A percentile compares a stretch with the other conserved stretches of the same genome.
phyloP scores from a whole-genome alignment of 352 stramenopile genomes.

The Phytopythium cucurbitacearum region DNA sequence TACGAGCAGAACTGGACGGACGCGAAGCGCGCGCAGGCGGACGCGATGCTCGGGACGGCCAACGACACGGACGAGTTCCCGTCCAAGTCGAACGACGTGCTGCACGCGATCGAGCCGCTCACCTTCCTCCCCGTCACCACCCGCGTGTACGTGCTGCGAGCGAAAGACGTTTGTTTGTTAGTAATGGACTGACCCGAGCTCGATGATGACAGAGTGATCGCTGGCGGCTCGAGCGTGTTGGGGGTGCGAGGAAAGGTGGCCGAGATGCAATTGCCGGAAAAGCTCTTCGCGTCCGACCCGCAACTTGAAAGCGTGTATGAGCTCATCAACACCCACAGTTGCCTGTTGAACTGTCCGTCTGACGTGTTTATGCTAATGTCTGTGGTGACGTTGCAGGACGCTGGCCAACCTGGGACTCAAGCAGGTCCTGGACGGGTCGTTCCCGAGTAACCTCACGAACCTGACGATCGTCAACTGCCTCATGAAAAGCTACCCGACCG shows the following conservation, averaged over 20 bases:
- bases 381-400: constrained; percentile 20
- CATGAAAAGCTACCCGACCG: constrained; percentile 42
- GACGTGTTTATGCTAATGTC: constrained; percentile 3
- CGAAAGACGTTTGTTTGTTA: not conserved
- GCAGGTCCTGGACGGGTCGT: constrained; percentile 32
- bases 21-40: constrained; percentile 21
- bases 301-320: constrained; percentile 41
- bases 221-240: constrained; percentile 36
- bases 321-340: not conserved
- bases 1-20: constrained; percentile 42
- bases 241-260: constrained; percentile 42
- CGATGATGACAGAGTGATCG: constrained; percentile 27
- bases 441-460: constrained; percentile 36
- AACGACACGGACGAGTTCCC: constrained; percentile 24
- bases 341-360: not conserved
- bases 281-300: constrained; percentile 28
- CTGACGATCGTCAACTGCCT: constrained; percentile 51
- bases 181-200: not conserved
- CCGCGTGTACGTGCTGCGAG: constrained; percentile 16
- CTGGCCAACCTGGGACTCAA: constrained; percentile 50
- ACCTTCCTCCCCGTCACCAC: constrained; percentile 24
- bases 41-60: constrained; percentile 7
- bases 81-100: constrained; percentile 30
- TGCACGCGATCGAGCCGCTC: constrained; percentile 28
- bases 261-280: constrained; percentile 22